phyloP scores from a whole-genome alignment of 2,329 filamentous ascomycete genomes.

The Nemania sp. region DNA sequence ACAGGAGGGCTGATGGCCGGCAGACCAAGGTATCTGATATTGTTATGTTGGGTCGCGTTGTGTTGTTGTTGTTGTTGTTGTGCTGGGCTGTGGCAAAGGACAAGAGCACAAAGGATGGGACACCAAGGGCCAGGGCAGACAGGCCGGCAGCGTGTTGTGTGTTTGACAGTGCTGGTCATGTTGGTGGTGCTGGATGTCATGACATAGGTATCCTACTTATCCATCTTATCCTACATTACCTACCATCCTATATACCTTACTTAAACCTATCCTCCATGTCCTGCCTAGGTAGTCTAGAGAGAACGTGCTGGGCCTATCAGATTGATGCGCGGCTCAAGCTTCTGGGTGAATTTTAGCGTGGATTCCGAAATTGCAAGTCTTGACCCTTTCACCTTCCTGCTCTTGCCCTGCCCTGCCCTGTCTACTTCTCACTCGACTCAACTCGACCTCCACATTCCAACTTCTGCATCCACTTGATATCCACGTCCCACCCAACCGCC shows the following conservation, averaged over 20 bases:
- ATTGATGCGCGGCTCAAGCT: conserved; percentile 41
- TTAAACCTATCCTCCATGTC: too few relatives aligned
- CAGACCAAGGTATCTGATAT: not conserved
- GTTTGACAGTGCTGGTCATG: conserved; percentile 5
- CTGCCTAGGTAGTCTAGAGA: conserved; percentile 31
- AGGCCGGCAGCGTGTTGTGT: conserved; percentile 4
- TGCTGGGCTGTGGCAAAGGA: conserved; percentile 2
- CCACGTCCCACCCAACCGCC: conserved; percentile 16
- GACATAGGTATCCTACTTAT: too few relatives aligned
- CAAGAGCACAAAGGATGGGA: conserved; percentile 2
- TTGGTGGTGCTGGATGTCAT: not conserved
- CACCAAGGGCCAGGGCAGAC: conserved; percentile 1
- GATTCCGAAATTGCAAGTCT: conserved; percentile 38
- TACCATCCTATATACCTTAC: too few relatives aligned
- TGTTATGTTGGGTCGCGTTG: not conserved
- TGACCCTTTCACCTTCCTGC: conserved; percentile 24
- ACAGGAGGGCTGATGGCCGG: not conserved
- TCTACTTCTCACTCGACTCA: conserved; percentile 20
- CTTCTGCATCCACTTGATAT: conserved; percentile 28
- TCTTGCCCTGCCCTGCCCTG: too few relatives aligned
- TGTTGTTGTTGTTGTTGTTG: not conserved
- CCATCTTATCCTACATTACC: too few relatives aligned
- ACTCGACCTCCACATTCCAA: conserved; percentile 38
- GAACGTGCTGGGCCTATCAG: conserved; percentile 39
- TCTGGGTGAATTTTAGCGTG: conserved; percentile 42